Evolutionary conservation across 257 asterid genomes (phyloP), one percentile per base, ranked within the genome.

Genomic region (Leonotis leonurus): DNA sequence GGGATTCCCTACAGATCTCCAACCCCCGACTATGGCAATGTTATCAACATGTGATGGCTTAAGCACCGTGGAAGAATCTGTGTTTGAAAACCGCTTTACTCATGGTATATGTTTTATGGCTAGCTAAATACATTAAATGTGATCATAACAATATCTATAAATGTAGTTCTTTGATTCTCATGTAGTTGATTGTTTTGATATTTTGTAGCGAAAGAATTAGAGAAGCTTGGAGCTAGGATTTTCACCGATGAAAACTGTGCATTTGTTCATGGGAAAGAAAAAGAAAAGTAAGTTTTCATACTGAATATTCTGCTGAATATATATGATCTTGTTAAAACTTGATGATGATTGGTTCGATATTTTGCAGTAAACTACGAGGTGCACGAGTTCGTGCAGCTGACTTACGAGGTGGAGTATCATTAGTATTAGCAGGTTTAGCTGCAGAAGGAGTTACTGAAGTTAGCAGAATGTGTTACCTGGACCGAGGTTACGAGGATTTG

Each of bases 1-100:
- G 3, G 81, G 76, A 69, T 80, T 80, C 73, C 79, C 83, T 1
- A 80, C 83, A 4, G 83, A 80, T 69, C 81, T 80, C 68, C 86
- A 77, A 45, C 79, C 74, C n/a, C 77, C 43, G 27, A 62, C 76
- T 5, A 68, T 74, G 77, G 83, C 83, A 20, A 62, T 80, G 27
- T 73, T 74, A 1, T 56, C 83, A 1, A 77, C 81, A 1, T 80
- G 83, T 58, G 66, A 54, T 26, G 81, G 79, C 8, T 43, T 41
- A 16, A 77, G 81, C 70, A 4, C 62, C 2, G 56, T 80, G 40
- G 73, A 71, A 54, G 83, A 80, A 56, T 50, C 81, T 4, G 81
- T 80, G 44, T 74, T 74, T 55, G 86, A 77, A 37, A 77, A 69
- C 65, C 81, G 83, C 67, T 69, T 80, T 70, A 61, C 45, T 33